phyloP scores from a whole-genome alignment of 2,329 filamentous ascomycete species.

The Aspergillus ochraceoroseus region DNA sequence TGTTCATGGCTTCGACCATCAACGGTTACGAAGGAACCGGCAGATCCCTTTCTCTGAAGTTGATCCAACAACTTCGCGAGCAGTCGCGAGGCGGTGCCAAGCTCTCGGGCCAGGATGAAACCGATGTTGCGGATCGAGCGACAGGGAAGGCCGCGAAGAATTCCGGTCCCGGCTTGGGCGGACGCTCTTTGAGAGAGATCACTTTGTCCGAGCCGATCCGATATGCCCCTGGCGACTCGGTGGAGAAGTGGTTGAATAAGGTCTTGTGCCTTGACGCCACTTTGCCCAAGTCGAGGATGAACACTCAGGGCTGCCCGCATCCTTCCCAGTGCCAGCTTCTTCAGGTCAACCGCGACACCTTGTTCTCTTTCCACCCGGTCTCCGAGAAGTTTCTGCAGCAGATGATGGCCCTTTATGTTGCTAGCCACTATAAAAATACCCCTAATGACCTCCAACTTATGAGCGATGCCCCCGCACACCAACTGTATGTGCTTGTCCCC shows the following conservation, averaged over 20 bases:
- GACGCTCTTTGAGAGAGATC: constrained; percentile 81
- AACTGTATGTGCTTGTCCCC: constrained; percentile 88
- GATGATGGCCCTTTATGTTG: constrained; percentile 96
- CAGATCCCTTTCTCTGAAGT: constrained; percentile 85
- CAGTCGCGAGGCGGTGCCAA: constrained; percentile 68
- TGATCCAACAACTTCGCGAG: constrained; percentile 94
- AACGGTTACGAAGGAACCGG: constrained; percentile 98
- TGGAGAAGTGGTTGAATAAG: constrained; percentile 95
- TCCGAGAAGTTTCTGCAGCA: constrained; percentile 96
- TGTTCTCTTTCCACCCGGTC: constrained; percentile 96
- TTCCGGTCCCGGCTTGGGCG: constrained; percentile 56
- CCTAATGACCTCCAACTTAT: constrained; percentile 98
- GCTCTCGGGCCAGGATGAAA: constrained; percentile 51
- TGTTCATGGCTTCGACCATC: constrained; percentile 99
- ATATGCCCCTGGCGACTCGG: constrained; percentile 82
- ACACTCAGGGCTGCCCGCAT: constrained; percentile 75
- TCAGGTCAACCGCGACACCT: constrained; percentile 90
- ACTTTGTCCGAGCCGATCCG: constrained; percentile 90
- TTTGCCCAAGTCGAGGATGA: constrained; percentile 69
- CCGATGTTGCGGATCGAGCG: constrained; percentile 68
- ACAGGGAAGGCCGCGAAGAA: constrained; percentile 69
- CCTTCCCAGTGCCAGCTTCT: constrained; percentile 87
- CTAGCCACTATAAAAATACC: constrained; percentile 96
- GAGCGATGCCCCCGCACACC: constrained; percentile 95
- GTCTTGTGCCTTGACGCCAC: constrained; percentile 92